Percentiles rank a stretch among this genome's conserved stretches.
Evolutionary conservation across 2,329 filamentous ascomycete species (phyloP).

Genomic region (Beauveria sp.): DNA sequence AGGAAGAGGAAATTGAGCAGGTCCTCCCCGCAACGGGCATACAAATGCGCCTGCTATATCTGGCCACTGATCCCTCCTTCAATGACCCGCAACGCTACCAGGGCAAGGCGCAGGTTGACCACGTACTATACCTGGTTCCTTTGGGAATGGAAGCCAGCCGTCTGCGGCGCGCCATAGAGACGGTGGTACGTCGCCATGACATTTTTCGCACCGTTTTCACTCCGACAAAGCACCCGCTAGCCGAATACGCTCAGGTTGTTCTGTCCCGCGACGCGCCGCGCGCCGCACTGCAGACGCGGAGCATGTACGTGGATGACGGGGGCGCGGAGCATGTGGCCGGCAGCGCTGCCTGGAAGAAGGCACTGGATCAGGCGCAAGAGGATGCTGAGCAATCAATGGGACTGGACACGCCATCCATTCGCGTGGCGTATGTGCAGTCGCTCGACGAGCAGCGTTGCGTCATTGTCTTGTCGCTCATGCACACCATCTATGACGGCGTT

Average conservation of each 20-base stretch:
- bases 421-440: constrained; percentile 5
- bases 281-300: background rate
- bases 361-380: background rate
- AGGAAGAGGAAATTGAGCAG: background rate
- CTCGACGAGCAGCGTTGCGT: background rate
- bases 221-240: constrained; percentile 7
- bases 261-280: background rate
- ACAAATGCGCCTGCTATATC: background rate
- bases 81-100: constrained; percentile 6
- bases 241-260: constrained; percentile 7
- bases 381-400: background rate
- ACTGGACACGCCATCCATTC: constrained; percentile 2
- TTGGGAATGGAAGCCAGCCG: background rate
- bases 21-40: constrained; percentile 5
- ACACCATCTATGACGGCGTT: constrained; percentile 19
- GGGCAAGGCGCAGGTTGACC: constrained; percentile 7
- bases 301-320: background rate
- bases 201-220: constrained; percentile 12
- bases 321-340: background rate
- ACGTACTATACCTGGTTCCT: constrained; percentile 11
- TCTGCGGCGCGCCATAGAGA: constrained; percentile 10
- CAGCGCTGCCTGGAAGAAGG: background rate
- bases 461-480: constrained; percentile 26
- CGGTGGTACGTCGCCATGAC: background rate
- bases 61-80: background rate